Percentiles rank a stretch among this genome's conserved stretches.
Conservation (phyloP, 2,329 filamentous ascomycete species). For the Ceratocystis eucalypticola region DNA sequence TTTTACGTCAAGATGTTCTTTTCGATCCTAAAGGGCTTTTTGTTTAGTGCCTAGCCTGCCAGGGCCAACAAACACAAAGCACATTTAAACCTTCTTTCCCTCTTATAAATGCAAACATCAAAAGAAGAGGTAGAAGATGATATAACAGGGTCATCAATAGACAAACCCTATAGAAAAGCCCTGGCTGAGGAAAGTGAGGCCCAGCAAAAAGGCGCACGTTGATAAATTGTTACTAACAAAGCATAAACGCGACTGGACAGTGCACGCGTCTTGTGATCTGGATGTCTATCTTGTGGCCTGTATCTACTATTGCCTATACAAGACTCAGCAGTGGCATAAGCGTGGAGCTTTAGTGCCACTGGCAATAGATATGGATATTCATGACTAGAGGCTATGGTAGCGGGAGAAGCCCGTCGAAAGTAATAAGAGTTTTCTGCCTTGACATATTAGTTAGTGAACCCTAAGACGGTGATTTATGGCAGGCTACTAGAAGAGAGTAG, state of each 20-base stretch:
- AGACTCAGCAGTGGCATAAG: neutral
- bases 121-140: neutral
- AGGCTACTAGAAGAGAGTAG: too few species aligned
- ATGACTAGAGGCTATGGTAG: neutral
- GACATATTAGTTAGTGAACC: too few species aligned
- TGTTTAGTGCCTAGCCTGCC: neutral
- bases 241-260: neutral
- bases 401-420: too few species aligned
- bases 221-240: neutral
- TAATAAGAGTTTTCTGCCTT: too few species aligned
- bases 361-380: neutral
- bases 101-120: neutral
- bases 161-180: neutral
- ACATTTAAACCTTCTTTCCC: neutral
- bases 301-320: neutral
- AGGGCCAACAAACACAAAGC: neutral
- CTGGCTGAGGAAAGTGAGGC: neutral
- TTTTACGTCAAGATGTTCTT: neutral
- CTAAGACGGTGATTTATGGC: too few species aligned
- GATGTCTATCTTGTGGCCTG: neutral
- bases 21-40: neutral
- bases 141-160: neutral
- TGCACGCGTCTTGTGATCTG: neutral
- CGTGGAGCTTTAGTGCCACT: neutral
- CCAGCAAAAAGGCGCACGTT: neutral